Base-by-base conservation (phyloP, 2,329 filamentous ascomycete species). In the Pseudogymnoascus sp. region DNA sequence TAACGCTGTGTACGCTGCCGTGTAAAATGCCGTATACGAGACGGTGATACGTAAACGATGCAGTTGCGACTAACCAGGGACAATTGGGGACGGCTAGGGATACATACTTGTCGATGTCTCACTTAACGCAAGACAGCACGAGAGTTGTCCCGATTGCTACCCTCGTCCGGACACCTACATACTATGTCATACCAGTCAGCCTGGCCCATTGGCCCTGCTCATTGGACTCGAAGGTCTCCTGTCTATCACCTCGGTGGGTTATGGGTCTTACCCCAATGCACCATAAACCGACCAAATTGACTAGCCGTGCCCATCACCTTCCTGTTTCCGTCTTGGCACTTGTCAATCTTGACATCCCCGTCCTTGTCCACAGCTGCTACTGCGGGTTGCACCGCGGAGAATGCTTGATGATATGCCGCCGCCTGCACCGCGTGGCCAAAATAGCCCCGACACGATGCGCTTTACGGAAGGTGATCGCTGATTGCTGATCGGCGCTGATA, bases 391-490 rank as follows among this genome's bases (percentile, higher is more conserved):
- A 56, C 26, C n/a, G 26, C 46, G 46, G 46, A 56, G 46, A 56
- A 33, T 7, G 11, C n/a, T 56, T 8, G 24, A 56, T 19, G 10
- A 31, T 19, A 10, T 11, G 26, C 46, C 26, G 19, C 4, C 6
- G 26, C 26, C 46, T 33, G 26, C 28, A 56, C n/a, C 12, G n/a
- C 26, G n/a, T 10, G 4, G 26, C n/a, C 26, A 56, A 12, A 56
- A 56, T 56, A 56, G 8, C 26, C n/a, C 26, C 46, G 46, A 2
- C 46, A 56, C 46, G 46, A 56, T 56, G 46, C 46, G 7, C 1
- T 56, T 53, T 56, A 33, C 12, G 46, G 46, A 56, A 56, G 46
- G 46, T 56, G 46, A 19, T 56, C 46, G 46, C n/a, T 33, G 46
- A 56, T 56, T 26, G 26, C 46, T 50, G 43, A 50, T 50, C 22